Base-by-base conservation (phyloP, 257 asterid species). In the Leonotis leonurus region DNA sequence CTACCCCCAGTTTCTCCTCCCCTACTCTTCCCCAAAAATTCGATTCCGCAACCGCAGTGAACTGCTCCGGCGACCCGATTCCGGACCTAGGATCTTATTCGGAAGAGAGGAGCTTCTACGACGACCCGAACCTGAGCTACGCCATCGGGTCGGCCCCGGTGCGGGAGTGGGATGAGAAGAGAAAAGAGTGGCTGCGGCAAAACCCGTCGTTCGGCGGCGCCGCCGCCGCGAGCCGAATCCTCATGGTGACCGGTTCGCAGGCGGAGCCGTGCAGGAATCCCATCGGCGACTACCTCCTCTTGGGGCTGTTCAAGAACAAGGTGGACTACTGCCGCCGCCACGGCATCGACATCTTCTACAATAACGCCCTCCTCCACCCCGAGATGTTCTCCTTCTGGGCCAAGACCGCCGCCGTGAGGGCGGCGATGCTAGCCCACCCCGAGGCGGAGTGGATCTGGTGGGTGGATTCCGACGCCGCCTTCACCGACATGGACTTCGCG, bases 361-460 rank as follows among this genome's bases (percentile, higher is more conserved):
- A 93, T 77, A 85, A 75, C 36, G 87, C 81, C 3, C 54, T 89
- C 10, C 22, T 93, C 1, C 94, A 93, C 55, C 96, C 95, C 3
- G 70, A 75, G 10, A 93, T 93, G 99, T 89, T 75, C 68, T 80
- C 99, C 0, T 93, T 83, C 67, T 93, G 99, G 99, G 99, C 99
- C 6, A 93, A 93, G 60, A 80, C 85, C 58, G 94, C 97, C 6
- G 68, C 78, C 11, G 78, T 93, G 11, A 80, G 81, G 71, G 97
- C 97, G 10, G 83, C 87, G 29, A 93, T 93, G 99, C 56, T 93
- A 64, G 96, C 99, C 53, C 99, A 93, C 66, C 99, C 97, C 21
- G 95, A 93, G 71, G 84, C 82, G 58, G 99, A 93, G 78, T 93
- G 97, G 99, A 89, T 93, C 87, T 93, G 99, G 99, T 93, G 99